These are phyloP conservation scores for Macrolepiota dolichaula DNA, from an alignment of 768 basidiomycete genomes.

Conservation along the genomic window DNA sequence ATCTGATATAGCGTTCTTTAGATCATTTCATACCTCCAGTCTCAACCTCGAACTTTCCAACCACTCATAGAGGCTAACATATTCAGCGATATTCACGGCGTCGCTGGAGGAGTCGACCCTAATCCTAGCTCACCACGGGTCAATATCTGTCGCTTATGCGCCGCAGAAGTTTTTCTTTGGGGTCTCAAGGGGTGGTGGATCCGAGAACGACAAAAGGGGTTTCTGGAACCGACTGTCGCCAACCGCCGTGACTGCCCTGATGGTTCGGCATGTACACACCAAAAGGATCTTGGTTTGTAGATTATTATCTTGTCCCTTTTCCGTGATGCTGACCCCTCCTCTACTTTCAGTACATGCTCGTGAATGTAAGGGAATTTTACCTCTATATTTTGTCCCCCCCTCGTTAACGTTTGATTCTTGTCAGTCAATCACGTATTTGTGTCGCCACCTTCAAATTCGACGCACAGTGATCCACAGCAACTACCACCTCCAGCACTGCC, in stretches of 20 bases:
- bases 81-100: slow-evolving; percentile 65
- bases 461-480: neutral
- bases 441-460: slow-evolving; percentile 13
- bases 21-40: slow-evolving; percentile 61
- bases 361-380: slow-evolving; percentile 54
- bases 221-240: slow-evolving; percentile 51
- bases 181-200: slow-evolving; percentile 84
- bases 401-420: neutral
- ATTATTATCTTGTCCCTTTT: slow-evolving; percentile 8
- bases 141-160: slow-evolving; percentile 68
- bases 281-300: slow-evolving; percentile 59
- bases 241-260: slow-evolving; percentile 68
- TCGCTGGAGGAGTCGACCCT: slow-evolving; percentile 51
- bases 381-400: neutral
- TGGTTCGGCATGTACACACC: slow-evolving; percentile 54
- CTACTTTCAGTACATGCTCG: slow-evolving; percentile 56
- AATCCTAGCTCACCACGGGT: slow-evolving; percentile 56
- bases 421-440: slow-evolving; percentile 43
- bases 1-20: slow-evolving; percentile 22
- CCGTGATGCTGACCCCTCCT: neutral
- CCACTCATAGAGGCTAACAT: slow-evolving; percentile 68
- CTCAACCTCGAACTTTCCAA: slow-evolving; percentile 59
- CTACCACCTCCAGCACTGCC: neutral
- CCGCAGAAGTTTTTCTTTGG: slow-evolving; percentile 71
- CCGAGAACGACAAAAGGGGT: slow-evolving; percentile 68